Conservation (phyloP, 495 filamentous ascomycete genomes). For the Penicillium nucicola region DNA sequence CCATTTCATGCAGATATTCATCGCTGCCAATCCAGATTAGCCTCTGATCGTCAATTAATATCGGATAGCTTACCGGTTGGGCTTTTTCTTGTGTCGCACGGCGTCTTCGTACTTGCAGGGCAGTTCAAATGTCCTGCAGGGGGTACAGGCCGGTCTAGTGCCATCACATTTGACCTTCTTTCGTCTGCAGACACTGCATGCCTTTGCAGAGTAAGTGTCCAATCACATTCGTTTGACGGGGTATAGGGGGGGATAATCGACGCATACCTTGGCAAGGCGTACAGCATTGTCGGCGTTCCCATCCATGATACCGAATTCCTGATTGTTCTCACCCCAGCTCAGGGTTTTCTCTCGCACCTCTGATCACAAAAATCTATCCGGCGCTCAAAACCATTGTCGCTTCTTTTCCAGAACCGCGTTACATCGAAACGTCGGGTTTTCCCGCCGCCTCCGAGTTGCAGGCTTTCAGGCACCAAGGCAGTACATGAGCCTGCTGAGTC, state of each 20-base stretch:
- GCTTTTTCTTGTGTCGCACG: background rate
- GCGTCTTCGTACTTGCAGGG: constrained; percentile 6
- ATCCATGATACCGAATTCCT: background rate
- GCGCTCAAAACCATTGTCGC: too few relatives aligned
- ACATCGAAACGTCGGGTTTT: background rate
- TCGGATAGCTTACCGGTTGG: background rate
- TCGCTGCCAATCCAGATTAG: background rate
- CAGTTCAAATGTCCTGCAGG: constrained; percentile 9
- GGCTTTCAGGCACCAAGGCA: background rate
- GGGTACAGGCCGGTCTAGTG: constrained; percentile 4
- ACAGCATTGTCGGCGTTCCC: background rate
- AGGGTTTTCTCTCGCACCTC: too few relatives aligned
- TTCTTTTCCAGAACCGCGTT: too few relatives aligned
- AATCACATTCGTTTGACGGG: background rate
- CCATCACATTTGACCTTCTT: constrained; percentile 18
- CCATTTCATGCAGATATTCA: background rate
- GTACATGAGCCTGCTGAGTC: background rate
- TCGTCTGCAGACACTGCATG: constrained; percentile 6
- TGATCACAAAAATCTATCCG: too few relatives aligned
- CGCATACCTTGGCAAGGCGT: background rate
- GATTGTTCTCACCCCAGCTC: background rate
- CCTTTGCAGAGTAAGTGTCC: background rate
- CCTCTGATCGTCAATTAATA: background rate
- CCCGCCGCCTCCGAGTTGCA: background rate
- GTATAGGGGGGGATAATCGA: background rate